Percentiles rank a stretch among this genome's conserved stretches.
These are phyloP conservation scores for Circinella minor DNA, from an alignment of 371 early-diverging fungal genomes.

Conservation along the genomic window DNA sequence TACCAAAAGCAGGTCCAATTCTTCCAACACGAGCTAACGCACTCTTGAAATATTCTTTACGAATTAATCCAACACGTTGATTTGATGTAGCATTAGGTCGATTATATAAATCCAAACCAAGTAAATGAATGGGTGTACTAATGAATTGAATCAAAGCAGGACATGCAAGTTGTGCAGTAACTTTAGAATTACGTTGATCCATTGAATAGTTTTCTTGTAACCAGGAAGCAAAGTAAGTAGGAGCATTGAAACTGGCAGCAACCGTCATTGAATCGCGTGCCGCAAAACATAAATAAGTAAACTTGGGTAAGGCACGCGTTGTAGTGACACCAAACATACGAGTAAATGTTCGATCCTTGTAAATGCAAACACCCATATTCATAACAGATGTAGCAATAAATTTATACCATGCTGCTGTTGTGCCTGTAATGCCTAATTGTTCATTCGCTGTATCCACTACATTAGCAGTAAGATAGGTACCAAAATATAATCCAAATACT, in stretches of 20 bases:
- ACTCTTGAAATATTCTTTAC: conserved; percentile 59
- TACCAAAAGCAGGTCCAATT: conserved; percentile 75
- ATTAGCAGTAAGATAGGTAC: conserved; percentile 66
- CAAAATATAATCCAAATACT: conserved; percentile 60
- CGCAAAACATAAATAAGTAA: conserved; percentile 60
- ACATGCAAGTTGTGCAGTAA: conserved; percentile 54
- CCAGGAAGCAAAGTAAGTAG: conserved; percentile 38
- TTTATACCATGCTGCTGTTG: conserved; percentile 48
- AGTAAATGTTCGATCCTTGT: conserved; percentile 67
- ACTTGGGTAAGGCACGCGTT: conserved; percentile 50
- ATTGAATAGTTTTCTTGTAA: conserved; percentile 23
- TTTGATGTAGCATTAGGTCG: conserved; percentile 32
- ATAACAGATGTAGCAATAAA: conserved; percentile 59
- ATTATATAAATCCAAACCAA: conserved; percentile 68
- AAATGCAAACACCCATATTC: conserved; percentile 63
- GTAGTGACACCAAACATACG: conserved; percentile 60
- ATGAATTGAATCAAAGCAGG: conserved; percentile 63
- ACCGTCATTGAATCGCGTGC: conserved; percentile 68
- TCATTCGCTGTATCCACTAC: conserved; percentile 58
- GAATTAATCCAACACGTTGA: conserved; percentile 44
- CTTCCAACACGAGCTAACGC: conserved; percentile 63
- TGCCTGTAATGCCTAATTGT: conserved; percentile 27
- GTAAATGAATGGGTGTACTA: conserved; percentile 65
- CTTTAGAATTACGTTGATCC: conserved; percentile 31
- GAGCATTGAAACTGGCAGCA: conserved; percentile 71